phyloP scores from a whole-genome alignment of 1,284 basidiomycete genomes.

The Xerocomus nothofagi region DNA sequence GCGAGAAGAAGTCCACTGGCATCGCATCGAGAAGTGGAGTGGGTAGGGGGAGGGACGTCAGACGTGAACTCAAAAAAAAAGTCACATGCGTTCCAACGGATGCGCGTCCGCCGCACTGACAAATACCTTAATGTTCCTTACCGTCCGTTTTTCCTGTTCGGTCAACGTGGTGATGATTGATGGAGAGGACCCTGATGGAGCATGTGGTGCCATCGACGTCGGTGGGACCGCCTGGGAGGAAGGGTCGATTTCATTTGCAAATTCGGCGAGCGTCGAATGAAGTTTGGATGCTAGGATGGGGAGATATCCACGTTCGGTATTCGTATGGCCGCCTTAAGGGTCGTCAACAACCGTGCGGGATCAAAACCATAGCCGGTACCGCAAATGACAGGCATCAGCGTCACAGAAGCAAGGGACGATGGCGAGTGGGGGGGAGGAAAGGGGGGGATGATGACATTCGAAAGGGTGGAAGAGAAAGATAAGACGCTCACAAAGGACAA shows the following conservation, averaged over 20 bases:
- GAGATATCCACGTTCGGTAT: conserved; percentile 88
- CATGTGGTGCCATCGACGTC: conserved; percentile 33
- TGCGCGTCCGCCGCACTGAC: conserved; percentile 62
- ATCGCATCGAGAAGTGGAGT: no score
- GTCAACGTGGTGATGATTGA: conserved; percentile 25
- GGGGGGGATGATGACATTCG: not conserved
- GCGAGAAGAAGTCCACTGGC: no score
- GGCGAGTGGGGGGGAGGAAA: not conserved
- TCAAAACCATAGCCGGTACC: conserved; percentile 18
- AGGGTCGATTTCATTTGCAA: conserved; percentile 27
- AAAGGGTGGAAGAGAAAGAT: not conserved
- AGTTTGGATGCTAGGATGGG: conserved; percentile 66
- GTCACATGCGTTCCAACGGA: conserved; percentile 56
- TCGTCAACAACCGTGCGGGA: conserved; percentile 9
- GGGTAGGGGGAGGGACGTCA: no score
- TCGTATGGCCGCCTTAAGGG: conserved; percentile 73
- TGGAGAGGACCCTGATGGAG: conserved; percentile 17
- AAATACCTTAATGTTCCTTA: conserved; percentile 46
- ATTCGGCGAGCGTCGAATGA: conserved; percentile 32
- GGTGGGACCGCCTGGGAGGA: conserved; percentile 35
- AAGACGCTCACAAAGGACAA: conserved; percentile 69
- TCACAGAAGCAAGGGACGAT: conserved; percentile 12
- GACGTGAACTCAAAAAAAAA: no score
- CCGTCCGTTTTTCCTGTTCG: conserved; percentile 35
- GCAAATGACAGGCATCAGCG: conserved; percentile 11